Percentiles rank a stretch among this genome's conserved stretches.
Conservation (phyloP, 2,329 filamentous ascomycete genomes). For the Penicillium sp. region DNA sequence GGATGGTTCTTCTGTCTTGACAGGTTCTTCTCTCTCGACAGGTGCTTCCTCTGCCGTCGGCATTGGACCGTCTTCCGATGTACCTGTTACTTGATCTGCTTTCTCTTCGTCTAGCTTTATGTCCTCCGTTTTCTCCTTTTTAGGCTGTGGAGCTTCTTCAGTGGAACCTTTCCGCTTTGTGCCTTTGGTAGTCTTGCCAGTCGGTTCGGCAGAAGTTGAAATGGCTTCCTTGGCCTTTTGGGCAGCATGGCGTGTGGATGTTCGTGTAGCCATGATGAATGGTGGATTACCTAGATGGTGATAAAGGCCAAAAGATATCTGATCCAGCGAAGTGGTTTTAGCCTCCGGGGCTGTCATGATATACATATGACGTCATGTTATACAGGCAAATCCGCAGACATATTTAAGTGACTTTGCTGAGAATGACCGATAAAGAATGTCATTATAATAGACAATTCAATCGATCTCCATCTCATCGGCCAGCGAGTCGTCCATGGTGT, state of each 20-base stretch:
- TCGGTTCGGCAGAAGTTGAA: constrained; percentile 32
- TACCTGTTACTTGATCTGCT: constrained; percentile 18
- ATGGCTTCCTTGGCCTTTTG: constrained; percentile 47
- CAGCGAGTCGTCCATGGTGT: constrained; percentile 13
- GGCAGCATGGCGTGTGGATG: constrained; percentile 46
- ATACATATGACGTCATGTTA: constrained; percentile 38
- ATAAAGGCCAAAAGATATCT: neutral
- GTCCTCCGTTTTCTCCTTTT: constrained; percentile 41
- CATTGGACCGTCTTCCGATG: constrained; percentile 1
- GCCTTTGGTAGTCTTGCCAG: constrained; percentile 30
- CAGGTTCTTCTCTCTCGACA: constrained; percentile 14
- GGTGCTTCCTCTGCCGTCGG: constrained; percentile 9
- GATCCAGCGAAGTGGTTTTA: neutral
- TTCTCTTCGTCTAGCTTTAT: constrained; percentile 18
- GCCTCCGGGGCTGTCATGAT: constrained; percentile 11
- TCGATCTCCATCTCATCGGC: constrained; percentile 40
- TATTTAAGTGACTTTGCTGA: neutral
- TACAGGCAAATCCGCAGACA: neutral
- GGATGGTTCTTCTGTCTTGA: constrained; percentile 16
- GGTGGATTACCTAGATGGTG: neutral
- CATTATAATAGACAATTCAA: constrained; percentile 15
- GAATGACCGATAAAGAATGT: neutral
- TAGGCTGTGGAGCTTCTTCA: constrained; percentile 31
- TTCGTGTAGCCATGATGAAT: constrained; percentile 34
- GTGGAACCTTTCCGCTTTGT: constrained; percentile 42